Evolutionary conservation across 1,284 basidiomycete genomes (phyloP).

Genomic region (Cutaneotrichosporon cutaneum): DNA sequence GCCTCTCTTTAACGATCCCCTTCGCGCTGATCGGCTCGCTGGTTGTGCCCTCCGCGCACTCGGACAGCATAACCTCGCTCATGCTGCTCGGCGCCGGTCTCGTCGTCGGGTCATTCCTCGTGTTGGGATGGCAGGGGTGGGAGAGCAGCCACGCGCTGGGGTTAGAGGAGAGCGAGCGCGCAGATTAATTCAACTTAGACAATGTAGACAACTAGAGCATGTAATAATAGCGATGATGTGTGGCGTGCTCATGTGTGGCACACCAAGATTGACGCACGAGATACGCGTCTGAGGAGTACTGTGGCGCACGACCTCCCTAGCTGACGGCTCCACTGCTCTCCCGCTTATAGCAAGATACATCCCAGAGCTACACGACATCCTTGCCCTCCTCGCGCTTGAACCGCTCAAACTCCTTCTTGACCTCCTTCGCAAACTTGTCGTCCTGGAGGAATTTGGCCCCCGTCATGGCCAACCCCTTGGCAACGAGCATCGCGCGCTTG

Average conservation of each 20-base stretch:
- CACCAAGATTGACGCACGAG: no score
- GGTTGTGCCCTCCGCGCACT: constrained; percentile 38
- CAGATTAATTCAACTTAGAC: constrained; percentile 1
- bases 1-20: constrained; percentile 86
- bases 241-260: neutral
- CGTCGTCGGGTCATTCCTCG: constrained; percentile 58
- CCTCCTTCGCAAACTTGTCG: constrained; percentile 40
- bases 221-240: constrained; percentile 2
- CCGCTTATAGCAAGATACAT: no score
- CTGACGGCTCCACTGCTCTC: no score
- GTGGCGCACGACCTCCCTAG: no score
- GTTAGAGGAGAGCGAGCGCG: constrained; percentile 1
- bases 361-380: no score
- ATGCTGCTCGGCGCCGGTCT: constrained; percentile 62
- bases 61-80: constrained; percentile 57
- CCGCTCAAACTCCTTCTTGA: constrained; percentile 32
- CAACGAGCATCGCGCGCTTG: constrained; percentile 40
- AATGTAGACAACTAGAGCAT: constrained; percentile 7
- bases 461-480: constrained; percentile 48
- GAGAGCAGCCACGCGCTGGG: constrained; percentile 28
- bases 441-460: constrained; percentile 47
- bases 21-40: constrained; percentile 50
- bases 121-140: constrained; percentile 50
- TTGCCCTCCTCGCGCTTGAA: constrained; percentile 20
- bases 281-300: neutral